Percentiles rank a stretch among this genome's conserved stretches.
Conservation (phyloP, 345 rosid genomes). For the Camelina neglecta region DNA sequence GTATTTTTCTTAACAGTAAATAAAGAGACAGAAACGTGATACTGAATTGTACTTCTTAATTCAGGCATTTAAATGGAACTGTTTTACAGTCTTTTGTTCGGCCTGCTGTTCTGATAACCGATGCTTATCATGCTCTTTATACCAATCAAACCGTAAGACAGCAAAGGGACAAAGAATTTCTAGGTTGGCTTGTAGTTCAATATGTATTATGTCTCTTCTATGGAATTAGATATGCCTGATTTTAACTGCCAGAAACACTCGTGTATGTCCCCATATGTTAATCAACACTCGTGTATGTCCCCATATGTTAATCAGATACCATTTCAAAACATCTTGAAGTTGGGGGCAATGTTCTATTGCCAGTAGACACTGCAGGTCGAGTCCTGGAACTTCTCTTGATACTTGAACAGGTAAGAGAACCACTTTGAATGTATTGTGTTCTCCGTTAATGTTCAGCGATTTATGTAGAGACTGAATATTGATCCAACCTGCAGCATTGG, state of each 20-base stretch:
- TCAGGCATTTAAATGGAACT: constrained; percentile 99
- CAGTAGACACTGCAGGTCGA: constrained; percentile 91
- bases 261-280: constrained; percentile 19
- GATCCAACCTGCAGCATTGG: constrained; percentile 67
- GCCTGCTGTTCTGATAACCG: constrained; percentile 96
- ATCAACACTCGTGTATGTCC: constrained; percentile 18
- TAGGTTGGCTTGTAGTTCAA: constrained; percentile 51
- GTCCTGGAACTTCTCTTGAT: constrained; percentile 89
- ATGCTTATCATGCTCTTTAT: constrained; percentile 89
- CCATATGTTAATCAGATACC: constrained; percentile 43
- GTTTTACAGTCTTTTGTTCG: constrained; percentile 87
- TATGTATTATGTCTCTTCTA: constrained; percentile 14
- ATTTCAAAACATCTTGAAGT: constrained; percentile 74
- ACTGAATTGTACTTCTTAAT: constrained; percentile 34
- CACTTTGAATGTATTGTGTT: background rate
- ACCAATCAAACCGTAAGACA: constrained; percentile 76
- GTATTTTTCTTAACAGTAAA: constrained; percentile 1
- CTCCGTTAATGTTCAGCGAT: constrained; percentile 30
- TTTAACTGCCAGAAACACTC: constrained; percentile 9
- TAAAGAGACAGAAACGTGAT: constrained; percentile 17
- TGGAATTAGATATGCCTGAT: background rate
- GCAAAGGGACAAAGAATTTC: constrained; percentile 84
- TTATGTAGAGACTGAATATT: constrained; percentile 39
- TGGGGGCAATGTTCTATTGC: constrained; percentile 91
- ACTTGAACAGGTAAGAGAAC: constrained; percentile 77